phyloP scores from a whole-genome alignment of 352 stramenopile species.

The Halophytophthora polymorphica region DNA sequence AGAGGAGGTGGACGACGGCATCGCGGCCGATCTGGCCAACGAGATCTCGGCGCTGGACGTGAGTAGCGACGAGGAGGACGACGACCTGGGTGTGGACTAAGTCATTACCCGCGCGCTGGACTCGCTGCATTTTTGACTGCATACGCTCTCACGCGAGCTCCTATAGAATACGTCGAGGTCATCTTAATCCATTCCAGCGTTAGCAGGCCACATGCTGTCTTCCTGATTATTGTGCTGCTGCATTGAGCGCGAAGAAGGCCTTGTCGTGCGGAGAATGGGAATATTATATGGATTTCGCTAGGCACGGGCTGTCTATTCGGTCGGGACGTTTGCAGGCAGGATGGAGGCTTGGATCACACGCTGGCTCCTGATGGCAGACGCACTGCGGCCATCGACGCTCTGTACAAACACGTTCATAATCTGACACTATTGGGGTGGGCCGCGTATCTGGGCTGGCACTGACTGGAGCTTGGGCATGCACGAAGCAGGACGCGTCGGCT shows the following conservation, averaged over 20 bases:
- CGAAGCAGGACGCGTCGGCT: slow-evolving; percentile 9
- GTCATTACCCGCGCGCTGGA: neutral
- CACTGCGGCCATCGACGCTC: slow-evolving; percentile 11
- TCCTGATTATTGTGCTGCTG: neutral
- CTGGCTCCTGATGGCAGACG: slow-evolving; percentile 8
- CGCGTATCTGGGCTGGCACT: too few relatives aligned
- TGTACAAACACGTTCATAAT: slow-evolving; percentile 39
- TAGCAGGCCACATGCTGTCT: neutral
- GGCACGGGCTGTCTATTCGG: slow-evolving; percentile 4
- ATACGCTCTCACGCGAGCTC: slow-evolving; percentile 11
- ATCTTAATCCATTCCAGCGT: neutral
- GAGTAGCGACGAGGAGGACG: slow-evolving; percentile 83
- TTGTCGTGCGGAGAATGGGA: slow-evolving; percentile 13
- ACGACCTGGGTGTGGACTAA: slow-evolving; percentile 49
- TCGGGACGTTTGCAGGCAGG: slow-evolving; percentile 13
- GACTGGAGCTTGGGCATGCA: too few relatives aligned
- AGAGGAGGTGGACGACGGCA: slow-evolving; percentile 65
- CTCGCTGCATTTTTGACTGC: slow-evolving; percentile 9
- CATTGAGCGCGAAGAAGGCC: neutral
- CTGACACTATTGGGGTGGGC: slow-evolving; percentile 10
- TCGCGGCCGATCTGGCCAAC: slow-evolving; percentile 58
- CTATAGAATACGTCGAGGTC: neutral
- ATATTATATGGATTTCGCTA: slow-evolving; percentile 29
- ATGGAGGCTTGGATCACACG: slow-evolving; percentile 13
- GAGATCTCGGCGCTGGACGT: slow-evolving; percentile 78